Percentiles rank a stretch among this genome's conserved stretches.
phyloP scores from a whole-genome alignment of 176 grass and related monocot species.

The Puccinellia tenuiflora region DNA sequence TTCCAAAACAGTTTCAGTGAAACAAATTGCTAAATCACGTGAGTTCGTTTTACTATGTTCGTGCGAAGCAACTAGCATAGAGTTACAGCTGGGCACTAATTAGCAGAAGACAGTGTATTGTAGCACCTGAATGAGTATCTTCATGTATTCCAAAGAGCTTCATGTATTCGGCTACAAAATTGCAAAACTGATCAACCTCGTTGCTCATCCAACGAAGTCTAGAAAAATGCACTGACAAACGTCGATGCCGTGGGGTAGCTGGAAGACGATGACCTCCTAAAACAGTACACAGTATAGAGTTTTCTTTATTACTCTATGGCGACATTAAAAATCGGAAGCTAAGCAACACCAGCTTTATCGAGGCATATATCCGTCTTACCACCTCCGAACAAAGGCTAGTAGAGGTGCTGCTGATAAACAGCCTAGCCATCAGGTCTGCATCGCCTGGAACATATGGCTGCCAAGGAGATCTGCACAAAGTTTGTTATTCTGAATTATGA shows the following conservation, averaged over 20 bases:
- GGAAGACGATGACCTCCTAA: background rate
- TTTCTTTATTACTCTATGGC: constrained; percentile 57
- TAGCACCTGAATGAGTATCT: background rate
- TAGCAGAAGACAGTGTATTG: background rate
- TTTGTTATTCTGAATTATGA: constrained; percentile 21
- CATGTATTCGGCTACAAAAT: background rate
- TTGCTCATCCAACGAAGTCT: background rate
- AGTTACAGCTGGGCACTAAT: background rate
- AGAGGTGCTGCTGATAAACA: constrained; percentile 16
- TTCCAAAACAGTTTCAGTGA: background rate
- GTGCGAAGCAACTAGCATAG: background rate
- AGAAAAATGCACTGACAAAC: background rate
- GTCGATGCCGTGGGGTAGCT: background rate
- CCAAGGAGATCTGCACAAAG: constrained; percentile 28
- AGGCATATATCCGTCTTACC: constrained; percentile 74
- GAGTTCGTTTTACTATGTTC: background rate
- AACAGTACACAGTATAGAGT: constrained; percentile 24
- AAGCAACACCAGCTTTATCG: constrained; percentile 54
- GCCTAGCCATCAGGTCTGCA: background rate
- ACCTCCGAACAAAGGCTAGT: constrained; percentile 42
- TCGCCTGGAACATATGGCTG: background rate
- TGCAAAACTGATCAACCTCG: background rate
- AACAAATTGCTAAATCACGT: background rate
- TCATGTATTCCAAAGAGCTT: constrained; percentile 12
- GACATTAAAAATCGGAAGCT: constrained; percentile 30